Evolutionary conservation across 176 grass and related monocot species (phyloP).

Genomic region (Triticum monococcum): DNA sequence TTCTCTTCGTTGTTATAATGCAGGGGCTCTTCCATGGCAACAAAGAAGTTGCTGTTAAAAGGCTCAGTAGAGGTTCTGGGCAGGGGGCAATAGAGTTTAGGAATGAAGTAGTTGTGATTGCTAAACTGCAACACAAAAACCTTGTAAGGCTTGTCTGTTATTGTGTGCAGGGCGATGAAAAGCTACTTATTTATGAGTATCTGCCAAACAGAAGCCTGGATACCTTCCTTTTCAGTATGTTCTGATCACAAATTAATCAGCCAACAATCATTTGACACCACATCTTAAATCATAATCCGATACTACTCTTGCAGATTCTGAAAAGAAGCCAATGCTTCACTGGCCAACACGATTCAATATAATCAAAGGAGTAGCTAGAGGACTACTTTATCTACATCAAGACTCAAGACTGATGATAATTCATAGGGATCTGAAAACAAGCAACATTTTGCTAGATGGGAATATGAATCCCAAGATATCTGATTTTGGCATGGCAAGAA

Average conservation of each 20-base stretch:
- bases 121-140: slow-evolving; percentile 32
- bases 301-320: slow-evolving; percentile 17
- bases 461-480: slow-evolving; percentile 57
- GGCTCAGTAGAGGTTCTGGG: slow-evolving; percentile 34
- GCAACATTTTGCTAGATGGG: slow-evolving; percentile 55
- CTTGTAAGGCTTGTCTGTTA: slow-evolving; percentile 32
- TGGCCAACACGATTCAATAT: slow-evolving; percentile 46
- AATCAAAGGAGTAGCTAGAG: slow-evolving; percentile 48
- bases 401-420: slow-evolving; percentile 57
- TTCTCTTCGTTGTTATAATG: not conserved
- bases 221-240: slow-evolving; percentile 29
- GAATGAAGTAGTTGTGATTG: slow-evolving; percentile 31
- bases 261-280: not conserved
- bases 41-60: slow-evolving; percentile 51
- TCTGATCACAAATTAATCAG: not conserved
- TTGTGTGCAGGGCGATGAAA: slow-evolving; percentile 31
- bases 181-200: slow-evolving; percentile 40
- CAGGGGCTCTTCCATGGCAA: slow-evolving; percentile 28
- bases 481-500: slow-evolving; percentile 56
- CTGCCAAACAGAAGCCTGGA: slow-evolving; percentile 37
- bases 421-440: slow-evolving; percentile 52
- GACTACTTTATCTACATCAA: slow-evolving; percentile 52
- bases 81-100: slow-evolving; percentile 42
- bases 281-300: not conserved
- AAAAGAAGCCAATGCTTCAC: slow-evolving; percentile 16